A percentile compares a stretch with the other conserved stretches of the same genome.
phyloP scores from a whole-genome alignment of 2,329 filamentous ascomycete species.

The Pseudogymnoascus sp. region DNA sequence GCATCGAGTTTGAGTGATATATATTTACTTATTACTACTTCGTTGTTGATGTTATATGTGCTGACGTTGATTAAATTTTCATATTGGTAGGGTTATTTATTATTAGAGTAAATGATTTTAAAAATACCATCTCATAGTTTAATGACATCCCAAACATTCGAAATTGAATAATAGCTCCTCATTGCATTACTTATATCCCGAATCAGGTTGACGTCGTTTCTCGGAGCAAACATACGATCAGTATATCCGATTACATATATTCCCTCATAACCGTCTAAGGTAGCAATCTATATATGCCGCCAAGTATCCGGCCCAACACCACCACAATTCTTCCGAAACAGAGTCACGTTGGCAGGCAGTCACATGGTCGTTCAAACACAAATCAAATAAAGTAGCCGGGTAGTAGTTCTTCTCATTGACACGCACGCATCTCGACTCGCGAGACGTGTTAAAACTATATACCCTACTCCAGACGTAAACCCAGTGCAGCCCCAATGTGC shows the following conservation, averaged over 20 bases:
- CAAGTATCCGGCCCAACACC: not conserved
- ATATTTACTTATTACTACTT: not conserved
- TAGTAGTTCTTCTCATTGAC: not conserved
- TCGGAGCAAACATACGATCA: not conserved
- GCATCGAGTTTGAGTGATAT: not conserved
- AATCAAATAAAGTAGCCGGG: not conserved
- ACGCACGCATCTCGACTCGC: not conserved
- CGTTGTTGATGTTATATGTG: not conserved
- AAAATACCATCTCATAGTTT: not conserved
- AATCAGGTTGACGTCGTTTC: not conserved
- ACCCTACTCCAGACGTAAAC: conserved; percentile 1
- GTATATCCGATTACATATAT: not conserved
- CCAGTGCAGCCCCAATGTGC: not conserved
- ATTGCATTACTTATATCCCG: not conserved
- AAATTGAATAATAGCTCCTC: not conserved
- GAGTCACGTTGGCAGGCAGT: not conserved
- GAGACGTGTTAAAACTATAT: not conserved
- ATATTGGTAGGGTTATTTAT: not conserved
- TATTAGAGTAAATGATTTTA: not conserved
- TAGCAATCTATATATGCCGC: not conserved
- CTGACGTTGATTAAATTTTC: not conserved
- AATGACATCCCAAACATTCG: not conserved
- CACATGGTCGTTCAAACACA: not conserved
- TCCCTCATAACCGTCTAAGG: not conserved
- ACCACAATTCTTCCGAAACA: not conserved